Evolutionary conservation across 768 basidiomycete genomes (phyloP).

Genomic region (Hygrophoropsis aurantiaca): DNA sequence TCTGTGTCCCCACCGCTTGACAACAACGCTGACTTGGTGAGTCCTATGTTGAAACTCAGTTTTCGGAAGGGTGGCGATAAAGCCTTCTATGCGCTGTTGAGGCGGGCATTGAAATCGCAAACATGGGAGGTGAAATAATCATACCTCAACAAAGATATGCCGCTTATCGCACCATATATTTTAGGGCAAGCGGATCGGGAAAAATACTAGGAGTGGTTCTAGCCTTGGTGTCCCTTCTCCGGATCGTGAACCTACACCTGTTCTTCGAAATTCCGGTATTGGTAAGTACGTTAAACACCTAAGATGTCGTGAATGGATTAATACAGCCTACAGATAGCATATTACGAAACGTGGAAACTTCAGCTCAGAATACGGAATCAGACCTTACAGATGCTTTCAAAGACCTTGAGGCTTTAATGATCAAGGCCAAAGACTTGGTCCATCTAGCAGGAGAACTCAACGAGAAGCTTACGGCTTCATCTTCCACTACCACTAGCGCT

Average conservation of each 20-base stretch:
- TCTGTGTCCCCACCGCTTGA: slow-evolving; percentile 49
- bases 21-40: slow-evolving; percentile 25
- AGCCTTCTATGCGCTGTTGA: slow-evolving; percentile 74
- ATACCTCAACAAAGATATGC: background rate
- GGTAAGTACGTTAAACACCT: slow-evolving; percentile 18
- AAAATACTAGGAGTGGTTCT: slow-evolving; percentile 15
- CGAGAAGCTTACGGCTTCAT: slow-evolving; percentile 63
- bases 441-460: slow-evolving; percentile 86
- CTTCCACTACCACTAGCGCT: slow-evolving; percentile 13
- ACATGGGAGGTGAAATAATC: slow-evolving; percentile 68
- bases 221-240: slow-evolving; percentile 19
- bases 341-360: slow-evolving; percentile 69
- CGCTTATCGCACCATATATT: background rate
- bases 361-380: slow-evolving; percentile 59
- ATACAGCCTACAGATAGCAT: slow-evolving; percentile 65
- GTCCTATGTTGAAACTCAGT: slow-evolving; percentile 74
- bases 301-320: slow-evolving; percentile 5
- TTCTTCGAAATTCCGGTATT: slow-evolving; percentile 25
- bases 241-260: slow-evolving; percentile 14
- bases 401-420: slow-evolving; percentile 89
- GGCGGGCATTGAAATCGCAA: slow-evolving; percentile 65
- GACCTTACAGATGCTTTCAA: slow-evolving; percentile 75
- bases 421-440: slow-evolving; percentile 92
- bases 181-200: slow-evolving; percentile 32
- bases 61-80: slow-evolving; percentile 92